Evolutionary conservation across 1,284 basidiomycete genomes (phyloP), one percentile per base, ranked within the genome.

Genomic region (Cryptococcus sp.): DNA sequence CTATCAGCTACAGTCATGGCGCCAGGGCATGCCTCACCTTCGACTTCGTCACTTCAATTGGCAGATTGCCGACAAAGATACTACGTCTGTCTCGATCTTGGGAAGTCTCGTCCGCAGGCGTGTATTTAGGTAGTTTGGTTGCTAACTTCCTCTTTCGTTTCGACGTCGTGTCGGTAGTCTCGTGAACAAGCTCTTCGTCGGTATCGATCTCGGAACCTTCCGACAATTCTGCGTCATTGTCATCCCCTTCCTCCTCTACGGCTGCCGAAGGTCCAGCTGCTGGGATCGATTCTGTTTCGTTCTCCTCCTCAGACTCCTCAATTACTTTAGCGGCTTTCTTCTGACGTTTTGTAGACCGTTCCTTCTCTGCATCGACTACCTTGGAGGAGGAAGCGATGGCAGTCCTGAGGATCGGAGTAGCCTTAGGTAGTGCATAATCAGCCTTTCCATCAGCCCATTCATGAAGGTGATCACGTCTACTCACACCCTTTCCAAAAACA

Each of bases 61-160:
- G 82, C 0, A 98, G 77, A 69, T 98, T 98, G 10, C 94, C 94
- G n/a, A 98, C 75, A 69, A 98, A 98, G 48, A 97, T 78, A 1
- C 93, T 96, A 24, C 93, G 82, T 18, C 81, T 79, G 66, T 96
- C 85, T 46, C 86, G 80, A 53, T 82, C 82, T 50, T 82, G 83
- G 10, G 79, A 31, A 0, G 85, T 85, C 73, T 93, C 90, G 48
- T 81, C 83, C 22, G 74, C 61, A 0, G 87, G 87, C 1, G 79
- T 77, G 60, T 79, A 81, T 49, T 61, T 57, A 13, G 41, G 21
- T 14, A 24, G 16, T 39, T 62, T 64, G 7, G 46, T 50, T 3
- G 50, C 42, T 25, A 56, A 48, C 42, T 55, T 57, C 51, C 56
- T 59, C 55, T 57, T 59, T 7, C 36, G 36, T 7, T 19, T 39